phyloP scores from a whole-genome alignment of 805 yeast species.

The Starmerella etchellsii region DNA sequence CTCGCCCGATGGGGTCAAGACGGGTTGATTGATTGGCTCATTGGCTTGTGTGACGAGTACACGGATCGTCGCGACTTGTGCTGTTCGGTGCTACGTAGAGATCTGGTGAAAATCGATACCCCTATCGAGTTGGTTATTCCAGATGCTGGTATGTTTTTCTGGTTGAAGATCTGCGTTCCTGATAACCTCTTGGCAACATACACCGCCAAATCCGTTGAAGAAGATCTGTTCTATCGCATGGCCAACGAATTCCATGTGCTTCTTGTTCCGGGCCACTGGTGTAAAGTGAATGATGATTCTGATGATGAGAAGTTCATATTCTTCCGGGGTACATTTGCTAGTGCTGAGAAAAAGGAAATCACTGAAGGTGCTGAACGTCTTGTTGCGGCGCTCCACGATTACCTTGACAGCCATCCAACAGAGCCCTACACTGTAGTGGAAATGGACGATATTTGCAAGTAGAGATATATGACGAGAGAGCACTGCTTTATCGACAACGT shows the following conservation, averaged over 20 bases:
- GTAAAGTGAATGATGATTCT: constrained; percentile 21
- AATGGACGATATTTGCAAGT: neutral
- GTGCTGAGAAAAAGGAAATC: constrained; percentile 12
- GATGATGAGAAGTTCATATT: constrained; percentile 26
- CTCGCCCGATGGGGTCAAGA: constrained; percentile 79
- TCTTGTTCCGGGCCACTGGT: constrained; percentile 34
- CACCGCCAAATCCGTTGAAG: constrained; percentile 23
- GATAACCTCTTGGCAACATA: constrained; percentile 25
- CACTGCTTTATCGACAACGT: neutral
- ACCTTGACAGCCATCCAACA: neutral
- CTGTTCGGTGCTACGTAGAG: constrained; percentile 49
- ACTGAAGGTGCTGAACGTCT: constrained; percentile 9
- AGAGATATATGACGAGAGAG: neutral
- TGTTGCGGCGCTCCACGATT: constrained; percentile 6
- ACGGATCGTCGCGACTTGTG: constrained; percentile 79
- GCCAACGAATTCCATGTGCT: constrained; percentile 25
- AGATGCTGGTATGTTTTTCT: constrained; percentile 41
- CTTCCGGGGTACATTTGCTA: constrained; percentile 34
- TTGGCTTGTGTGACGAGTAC: constrained; percentile 59
- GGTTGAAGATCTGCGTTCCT: constrained; percentile 35
- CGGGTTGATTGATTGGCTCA: constrained; percentile 83
- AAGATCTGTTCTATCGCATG: constrained; percentile 24
- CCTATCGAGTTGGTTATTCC: constrained; percentile 31
- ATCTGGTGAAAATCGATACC: constrained; percentile 30
- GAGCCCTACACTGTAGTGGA: neutral